Base-by-base conservation (phyloP, 2,329 filamentous ascomycete genomes). In the Penicillium sp. region DNA sequence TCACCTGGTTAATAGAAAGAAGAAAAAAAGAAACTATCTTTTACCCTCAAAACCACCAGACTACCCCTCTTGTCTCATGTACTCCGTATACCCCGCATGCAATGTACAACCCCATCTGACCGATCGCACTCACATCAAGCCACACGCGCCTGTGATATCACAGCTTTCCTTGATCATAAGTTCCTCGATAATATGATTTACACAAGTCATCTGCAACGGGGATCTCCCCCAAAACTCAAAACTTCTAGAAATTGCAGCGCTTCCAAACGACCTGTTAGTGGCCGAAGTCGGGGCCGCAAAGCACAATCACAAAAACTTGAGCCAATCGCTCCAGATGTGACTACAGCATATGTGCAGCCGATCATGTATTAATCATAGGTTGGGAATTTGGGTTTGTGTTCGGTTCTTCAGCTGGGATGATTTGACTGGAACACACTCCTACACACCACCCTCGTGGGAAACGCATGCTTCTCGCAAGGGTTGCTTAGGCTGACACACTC, bases 201-300 rank as follows among this genome's bases (percentile, higher is more conserved):
- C 33, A 50, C 33, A 46, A 46, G 35, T 53, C 51, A 58, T 51
- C 36, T 50, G 62, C 61, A 63, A 58, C 50, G 51, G 30, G 33
- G 56, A 54, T 56, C 55, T 50, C 22, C 11, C 30, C 19, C n/a
- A 55, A 59, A 59, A 65, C 52, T 51, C 54, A 59, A 63, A 61
- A 19, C 16, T 36, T 56, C 58, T 51, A 49, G 54, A 59, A 48
- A 54, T 40, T 35, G 50, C 44, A 50, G 45, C 48, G 47, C 47
- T 53, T 46, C 37, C 37, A 49, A 48, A 43, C 59, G 48, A 17
- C 35, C 26, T 17, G 9, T 56, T 45, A 62, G 56, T 60, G 59
- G 56, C 33, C 42, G 30, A 47, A 17, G n/a, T 30, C 35, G 26
- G 16, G 38, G 22, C 37, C 12, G 40, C 30, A 26, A 33, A 43